Base-by-base conservation (phyloP, 805 yeast species). In the Sporopachydermia lactativora region DNA sequence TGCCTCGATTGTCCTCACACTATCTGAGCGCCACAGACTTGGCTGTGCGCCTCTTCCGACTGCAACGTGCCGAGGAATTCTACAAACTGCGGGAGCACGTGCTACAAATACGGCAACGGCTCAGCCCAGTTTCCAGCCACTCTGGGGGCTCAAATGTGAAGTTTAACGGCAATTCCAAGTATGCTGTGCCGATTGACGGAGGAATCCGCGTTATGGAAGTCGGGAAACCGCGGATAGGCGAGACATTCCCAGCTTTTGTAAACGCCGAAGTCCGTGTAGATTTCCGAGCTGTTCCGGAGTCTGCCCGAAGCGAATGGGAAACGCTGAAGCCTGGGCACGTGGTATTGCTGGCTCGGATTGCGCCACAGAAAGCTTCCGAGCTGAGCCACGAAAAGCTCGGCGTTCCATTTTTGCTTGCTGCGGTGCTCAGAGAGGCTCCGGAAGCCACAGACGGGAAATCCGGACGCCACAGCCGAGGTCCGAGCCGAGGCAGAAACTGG, bases 11-110 rank as follows among this genome's bases (percentile, higher is more conserved):
- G 4, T 49, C 48, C 5, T 43, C 51, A 4, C 62, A 58, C 34
- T 59, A 49, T 42, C 46, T 58, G 11, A 45, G 56, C 14, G 24
- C 48, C 17, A 43, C 44, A n/a, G 63, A 58, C 38, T 53, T 58
- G 31, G 37, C 54, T 16, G 36, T 44, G n/a, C 45, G 61, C 18
- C 39, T 46, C 3, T 49, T 51, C 19, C 41, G 44, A 19, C 36
- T 54, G 2, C 42, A 39, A 5, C 43, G 50, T 5, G 43, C 44
- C 3, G 57, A 57, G 35, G 34, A 42, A 14, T 45, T 46, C 19
- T 46, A 38, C 17, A 47, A 46, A 15, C 41, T 58, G 28, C 41
- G 47, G n/a, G n/a, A n/a, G n/a, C n/a, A n/a, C n/a, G n/a, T n/a
- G n/a, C n/a, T n/a, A n/a, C n/a, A n/a, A n/a, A n/a, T n/a, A n/a